These are phyloP conservation scores for Penicillium goetzii DNA, from an alignment of 495 filamentous ascomycete species.

Conservation along the genomic window DNA sequence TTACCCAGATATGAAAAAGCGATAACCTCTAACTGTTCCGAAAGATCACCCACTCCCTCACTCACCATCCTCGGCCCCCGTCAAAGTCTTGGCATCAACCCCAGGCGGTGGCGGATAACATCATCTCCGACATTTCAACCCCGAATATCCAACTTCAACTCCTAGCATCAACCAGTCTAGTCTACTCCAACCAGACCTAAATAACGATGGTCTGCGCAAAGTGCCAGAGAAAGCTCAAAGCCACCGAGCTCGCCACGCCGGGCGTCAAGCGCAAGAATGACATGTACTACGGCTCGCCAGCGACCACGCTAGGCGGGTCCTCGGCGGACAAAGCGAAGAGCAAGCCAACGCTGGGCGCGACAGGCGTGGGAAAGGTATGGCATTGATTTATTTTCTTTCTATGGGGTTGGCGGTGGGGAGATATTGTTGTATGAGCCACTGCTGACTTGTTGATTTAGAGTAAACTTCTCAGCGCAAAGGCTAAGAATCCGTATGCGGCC, in stretches of 20 bases:
- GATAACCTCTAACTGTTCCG: not conserved
- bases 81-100: constrained; percentile 24
- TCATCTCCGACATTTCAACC: constrained; percentile 9
- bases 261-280: constrained; percentile 72
- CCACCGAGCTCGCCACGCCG: constrained; percentile 38
- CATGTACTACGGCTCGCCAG: constrained; percentile 70
- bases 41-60: not conserved
- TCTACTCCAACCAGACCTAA: constrained; percentile 5
- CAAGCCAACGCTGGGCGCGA: constrained; percentile 48
- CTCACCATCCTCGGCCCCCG: not conserved
- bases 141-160: constrained; percentile 1
- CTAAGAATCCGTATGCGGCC: constrained; percentile 71
- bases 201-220: constrained; percentile 69
- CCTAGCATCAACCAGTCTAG: not conserved
- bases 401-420: not conserved
- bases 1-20: not conserved
- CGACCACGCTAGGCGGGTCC: constrained; percentile 55
- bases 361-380: constrained; percentile 44
- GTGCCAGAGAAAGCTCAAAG: constrained; percentile 64
- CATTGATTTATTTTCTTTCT: not conserved
- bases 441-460: constrained; percentile 47
- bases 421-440: not conserved
- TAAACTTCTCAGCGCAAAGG: constrained; percentile 68
- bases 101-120: constrained; percentile 30
- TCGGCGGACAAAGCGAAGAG: constrained; percentile 44